Base-by-base conservation (phyloP, 345 rosid genomes). In the Hypericum androsaemum region DNA sequence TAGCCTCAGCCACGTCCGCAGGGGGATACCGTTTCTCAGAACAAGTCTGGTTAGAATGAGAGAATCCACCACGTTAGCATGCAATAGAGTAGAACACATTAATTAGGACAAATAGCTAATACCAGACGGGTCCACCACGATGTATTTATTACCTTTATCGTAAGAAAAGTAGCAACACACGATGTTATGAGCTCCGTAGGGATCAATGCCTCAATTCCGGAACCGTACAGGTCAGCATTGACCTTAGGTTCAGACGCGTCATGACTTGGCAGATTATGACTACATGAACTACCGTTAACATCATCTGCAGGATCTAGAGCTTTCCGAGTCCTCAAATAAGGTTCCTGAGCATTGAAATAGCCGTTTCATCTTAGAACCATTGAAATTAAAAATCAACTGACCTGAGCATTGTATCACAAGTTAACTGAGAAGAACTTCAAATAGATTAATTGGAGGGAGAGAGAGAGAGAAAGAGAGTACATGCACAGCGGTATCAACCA, bases 401-500 rank as follows among this genome's bases (percentile, higher is more conserved):
- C 32, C 32, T n/a, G n/a, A n/a, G n/a, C n/a, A n/a, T n/a, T n/a
- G n/a, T n/a, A n/a, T n/a, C n/a, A n/a, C n/a, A n/a, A n/a, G n/a
- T n/a, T n/a, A n/a, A n/a, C n/a, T 22, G 32, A 22, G 4, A 22
- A 22, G 32, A 22, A 22, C n/a, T n/a, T n/a, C 32, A 22, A 22
- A 22, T 1, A 22, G 32, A 22, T 4, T 22, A 22, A 22, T 22
- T 22, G 12, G 16, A 43, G 22, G 12, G 50, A 7, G 9, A 46
- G 12, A 51, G n/a, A 2, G 6, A 47, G 16, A 47, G 54, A 40
- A 16, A 3, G 48, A 16, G 37, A 5, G 47, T 66, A 94, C 97
- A 92, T 94, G 82, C 16, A 86, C 65, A 65, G 92, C 97, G 47
- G 77, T 77, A 76, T 94, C 88, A 43, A 94, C 85, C 99, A 94